Evolutionary conservation across 2,329 filamentous ascomycete genomes (phyloP).

Genomic region (Arachnomyces sp.): DNA sequence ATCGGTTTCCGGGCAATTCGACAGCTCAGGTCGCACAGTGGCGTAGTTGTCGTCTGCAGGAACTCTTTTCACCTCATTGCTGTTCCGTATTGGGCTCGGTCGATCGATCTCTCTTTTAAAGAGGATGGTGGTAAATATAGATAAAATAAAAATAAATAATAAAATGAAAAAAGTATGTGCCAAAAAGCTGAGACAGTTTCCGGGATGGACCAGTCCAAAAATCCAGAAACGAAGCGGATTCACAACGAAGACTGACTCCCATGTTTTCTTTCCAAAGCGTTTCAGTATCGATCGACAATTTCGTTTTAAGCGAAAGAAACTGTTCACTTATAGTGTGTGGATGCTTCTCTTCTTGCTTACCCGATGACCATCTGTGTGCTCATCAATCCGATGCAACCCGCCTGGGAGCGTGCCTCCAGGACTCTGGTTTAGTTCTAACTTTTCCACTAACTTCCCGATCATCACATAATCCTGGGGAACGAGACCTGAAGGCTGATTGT

Average conservation of each 20-base stretch:
- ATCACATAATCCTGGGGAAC: slow-evolving; percentile 72
- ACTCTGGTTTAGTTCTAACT: slow-evolving; percentile 62
- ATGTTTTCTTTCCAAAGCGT: neutral
- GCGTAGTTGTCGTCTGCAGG: no score
- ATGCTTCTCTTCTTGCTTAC: slow-evolving; percentile 42
- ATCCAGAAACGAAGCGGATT: no score
- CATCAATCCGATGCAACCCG: slow-evolving; percentile 37
- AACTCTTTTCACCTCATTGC: no score
- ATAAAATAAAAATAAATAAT: no score
- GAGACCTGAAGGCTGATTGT: slow-evolving; percentile 60
- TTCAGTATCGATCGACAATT: no score
- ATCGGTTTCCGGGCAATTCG: no score
- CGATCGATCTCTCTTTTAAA: no score
- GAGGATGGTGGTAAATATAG: no score
- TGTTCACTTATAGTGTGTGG: slow-evolving; percentile 27
- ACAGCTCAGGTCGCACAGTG: no score
- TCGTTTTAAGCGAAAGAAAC: no score
- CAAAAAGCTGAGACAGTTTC: slow-evolving; percentile 1
- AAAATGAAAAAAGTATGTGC: slow-evolving; percentile 1
- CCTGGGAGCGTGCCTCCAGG: slow-evolving; percentile 33
- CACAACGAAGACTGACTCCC: neutral
- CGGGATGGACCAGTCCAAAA: no score
- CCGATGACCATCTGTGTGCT: slow-evolving; percentile 33
- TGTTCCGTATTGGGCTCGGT: no score
- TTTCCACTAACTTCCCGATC: slow-evolving; percentile 77